A percentile compares a stretch with the other conserved stretches of the same genome.
Evolutionary conservation across 1,284 basidiomycete genomes (phyloP).

Genomic region (Cystobasidium sp.): DNA sequence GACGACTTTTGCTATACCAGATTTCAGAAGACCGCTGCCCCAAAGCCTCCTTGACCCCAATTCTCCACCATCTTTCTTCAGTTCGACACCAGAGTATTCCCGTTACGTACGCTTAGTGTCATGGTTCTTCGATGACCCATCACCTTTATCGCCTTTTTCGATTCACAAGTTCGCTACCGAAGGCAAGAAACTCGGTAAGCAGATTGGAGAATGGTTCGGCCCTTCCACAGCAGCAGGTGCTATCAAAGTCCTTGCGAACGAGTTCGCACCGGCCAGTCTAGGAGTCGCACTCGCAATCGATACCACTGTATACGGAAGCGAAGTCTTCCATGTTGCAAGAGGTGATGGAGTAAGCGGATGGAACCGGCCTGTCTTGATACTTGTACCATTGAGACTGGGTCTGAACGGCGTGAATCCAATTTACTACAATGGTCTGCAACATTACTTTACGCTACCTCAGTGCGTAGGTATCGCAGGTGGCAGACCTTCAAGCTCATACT

Average conservation of each 20-base stretch:
- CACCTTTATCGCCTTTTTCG: conserved; percentile 86
- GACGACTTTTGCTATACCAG: conserved; percentile 58
- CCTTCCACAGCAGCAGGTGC: conserved; percentile 95
- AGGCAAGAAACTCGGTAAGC: conserved; percentile 83
- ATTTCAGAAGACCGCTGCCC: conserved; percentile 74
- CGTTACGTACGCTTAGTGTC: conserved; percentile 84
- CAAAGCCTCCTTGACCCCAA: conserved; percentile 1
- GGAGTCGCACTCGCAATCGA: conserved; percentile 83
- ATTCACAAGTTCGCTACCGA: conserved; percentile 95
- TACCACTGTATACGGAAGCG: conserved; percentile 79
- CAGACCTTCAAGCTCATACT: conserved; percentile 91
- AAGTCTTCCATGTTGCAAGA: conserved; percentile 77
- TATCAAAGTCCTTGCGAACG: conserved; percentile 81
- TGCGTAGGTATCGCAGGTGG: conserved; percentile 95
- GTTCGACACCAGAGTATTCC: conserved; percentile 53
- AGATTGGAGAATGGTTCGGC: conserved; percentile 97
- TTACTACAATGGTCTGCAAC: conserved; percentile 91
- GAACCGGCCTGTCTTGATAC: conserved; percentile 83
- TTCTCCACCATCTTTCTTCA: neutral
- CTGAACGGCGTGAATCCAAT: conserved; percentile 92
- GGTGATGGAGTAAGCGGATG: conserved; percentile 60
- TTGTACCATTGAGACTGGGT: conserved; percentile 85
- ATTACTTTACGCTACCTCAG: conserved; percentile 89
- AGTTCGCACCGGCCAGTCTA: conserved; percentile 78
- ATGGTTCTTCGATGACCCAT: conserved; percentile 93